A percentile compares a stretch with the other conserved stretches of the same genome.
Evolutionary conservation across 2,329 filamentous ascomycete genomes (phyloP).

Genomic region (Hypoxylon sp.): DNA sequence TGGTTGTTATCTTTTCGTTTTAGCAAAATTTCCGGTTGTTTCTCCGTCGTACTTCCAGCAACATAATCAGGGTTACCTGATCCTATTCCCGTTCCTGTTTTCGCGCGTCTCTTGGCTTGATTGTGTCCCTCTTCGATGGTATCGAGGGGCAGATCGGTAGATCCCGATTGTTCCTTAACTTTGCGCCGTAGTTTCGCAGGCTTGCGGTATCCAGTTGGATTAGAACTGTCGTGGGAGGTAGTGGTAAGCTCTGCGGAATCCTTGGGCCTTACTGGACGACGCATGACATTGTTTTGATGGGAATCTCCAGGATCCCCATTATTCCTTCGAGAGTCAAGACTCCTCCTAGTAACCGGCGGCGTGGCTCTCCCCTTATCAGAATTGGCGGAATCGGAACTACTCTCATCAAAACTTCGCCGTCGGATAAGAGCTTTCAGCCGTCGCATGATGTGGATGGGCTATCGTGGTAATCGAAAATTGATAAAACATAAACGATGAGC

Average conservation of each 20-base stretch:
- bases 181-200: not conserved
- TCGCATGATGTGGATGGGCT: conserved; percentile 9
- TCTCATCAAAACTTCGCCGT: conserved; percentile 11
- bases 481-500: not conserved
- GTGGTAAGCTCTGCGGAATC: not conserved
- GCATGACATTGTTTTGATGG: not conserved
- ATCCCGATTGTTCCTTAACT: not conserved
- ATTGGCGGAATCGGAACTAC: not conserved
- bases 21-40: not conserved
- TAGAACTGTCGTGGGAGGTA: not conserved
- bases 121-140: not conserved
- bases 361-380: not conserved
- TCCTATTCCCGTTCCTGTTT: not conserved
- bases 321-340: not conserved
- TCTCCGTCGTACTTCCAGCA: too few species aligned
- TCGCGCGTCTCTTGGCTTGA: not conserved
- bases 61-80: not conserved
- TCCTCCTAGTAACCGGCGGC: not conserved
- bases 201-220: not conserved
- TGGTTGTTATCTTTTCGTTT: too few species aligned
- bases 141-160: not conserved
- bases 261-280: not conserved
- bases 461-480: not conserved
- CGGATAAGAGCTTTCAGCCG: conserved; percentile 20
- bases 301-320: not conserved